A percentile compares a stretch with the other conserved stretches of the same genome.
Evolutionary conservation across 495 filamentous ascomycete species (phyloP).

Genomic region (Neurospora cerealis): DNA sequence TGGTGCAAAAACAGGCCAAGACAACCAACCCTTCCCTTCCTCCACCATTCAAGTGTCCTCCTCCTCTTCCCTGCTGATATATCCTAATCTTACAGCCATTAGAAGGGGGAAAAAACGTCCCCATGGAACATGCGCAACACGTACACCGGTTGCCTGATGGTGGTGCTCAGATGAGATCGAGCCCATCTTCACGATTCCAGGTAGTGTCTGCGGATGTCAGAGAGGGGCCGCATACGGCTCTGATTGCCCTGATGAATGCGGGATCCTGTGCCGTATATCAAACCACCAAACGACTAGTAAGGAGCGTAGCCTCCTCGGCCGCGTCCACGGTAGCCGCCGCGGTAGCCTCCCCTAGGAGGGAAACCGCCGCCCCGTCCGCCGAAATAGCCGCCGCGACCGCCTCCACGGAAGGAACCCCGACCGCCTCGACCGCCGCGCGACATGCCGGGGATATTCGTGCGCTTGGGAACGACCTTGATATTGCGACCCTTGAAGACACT

Average conservation of each 20-base stretch:
- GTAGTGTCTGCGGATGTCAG: background rate
- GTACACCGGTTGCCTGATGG: background rate
- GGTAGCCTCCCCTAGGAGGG: conserved; percentile 61
- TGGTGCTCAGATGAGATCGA: background rate
- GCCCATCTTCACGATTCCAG: background rate
- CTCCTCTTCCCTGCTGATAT: background rate
- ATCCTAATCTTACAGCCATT: background rate
- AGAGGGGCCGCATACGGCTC: background rate
- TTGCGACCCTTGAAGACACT: conserved; percentile 91
- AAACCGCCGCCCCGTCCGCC: conserved; percentile 47
- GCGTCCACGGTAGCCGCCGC: conserved; percentile 70
- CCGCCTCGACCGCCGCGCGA: conserved; percentile 61
- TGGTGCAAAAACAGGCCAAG: conserved; percentile 1
- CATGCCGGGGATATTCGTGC: conserved; percentile 95
- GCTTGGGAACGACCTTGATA: conserved; percentile 95
- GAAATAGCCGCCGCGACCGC: conserved; percentile 47
- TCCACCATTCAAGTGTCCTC: background rate
- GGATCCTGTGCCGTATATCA: background rate
- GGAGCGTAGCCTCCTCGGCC: conserved; percentile 65
- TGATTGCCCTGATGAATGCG: background rate
- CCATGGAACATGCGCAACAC: background rate
- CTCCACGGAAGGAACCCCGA: conserved; percentile 38
- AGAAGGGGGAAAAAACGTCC: background rate
- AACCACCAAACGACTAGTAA: conserved; percentile 43
- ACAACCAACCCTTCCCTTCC: background rate